Base-by-base conservation (phyloP, 1,284 basidiomycete species). In the Leccinum fallax region DNA sequence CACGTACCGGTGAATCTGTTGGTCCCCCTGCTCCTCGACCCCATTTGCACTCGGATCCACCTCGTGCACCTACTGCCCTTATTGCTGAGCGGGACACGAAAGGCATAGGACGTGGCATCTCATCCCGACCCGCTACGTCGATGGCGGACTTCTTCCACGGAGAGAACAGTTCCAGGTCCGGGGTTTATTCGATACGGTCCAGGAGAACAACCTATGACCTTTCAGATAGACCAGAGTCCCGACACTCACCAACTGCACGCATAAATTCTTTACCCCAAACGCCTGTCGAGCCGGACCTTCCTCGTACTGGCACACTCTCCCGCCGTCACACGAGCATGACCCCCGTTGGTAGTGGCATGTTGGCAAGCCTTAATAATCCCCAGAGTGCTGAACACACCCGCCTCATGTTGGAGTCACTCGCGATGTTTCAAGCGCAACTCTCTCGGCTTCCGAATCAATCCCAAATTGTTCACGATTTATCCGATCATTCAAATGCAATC, bases 391-490 rank as follows among this genome's bases (percentile, higher is more conserved):
- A 92, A 64, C 91, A 92, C 67, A 79, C 83, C 0, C 78, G 81
- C 24, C 76, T 93, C 49, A 85, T 93, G 82, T 69, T 85, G 32
- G 89, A 92, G 40, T 83, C 87, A 5, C 75, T 93, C 13, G 74
- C 78, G 4, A 84, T 89, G 78, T 92, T 93, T 67, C 89, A 92
- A 70, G 77, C 81, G 5, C 82, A 86, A 46, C 74, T 91, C 4
- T 78, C 79, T 15, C 84, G 86, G 59, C 73, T 84, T 32, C 81
- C 81, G 4, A 74, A 75, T 2, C 76, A 79, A 53, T 77, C 79
- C 0, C 68, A 75, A 36, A 77, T 79, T 2, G 74, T 80, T 21
- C 79, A 79, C 2, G 88, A 89, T 52, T 72, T 92, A 38, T 78
- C 84, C 55, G 79, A 83, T 57, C 83, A 79, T 58, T 87, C 89